These are phyloP conservation scores for Monosporozyma aquatica DNA, from an alignment of 805 yeast genomes.

Conservation along the genomic window DNA sequence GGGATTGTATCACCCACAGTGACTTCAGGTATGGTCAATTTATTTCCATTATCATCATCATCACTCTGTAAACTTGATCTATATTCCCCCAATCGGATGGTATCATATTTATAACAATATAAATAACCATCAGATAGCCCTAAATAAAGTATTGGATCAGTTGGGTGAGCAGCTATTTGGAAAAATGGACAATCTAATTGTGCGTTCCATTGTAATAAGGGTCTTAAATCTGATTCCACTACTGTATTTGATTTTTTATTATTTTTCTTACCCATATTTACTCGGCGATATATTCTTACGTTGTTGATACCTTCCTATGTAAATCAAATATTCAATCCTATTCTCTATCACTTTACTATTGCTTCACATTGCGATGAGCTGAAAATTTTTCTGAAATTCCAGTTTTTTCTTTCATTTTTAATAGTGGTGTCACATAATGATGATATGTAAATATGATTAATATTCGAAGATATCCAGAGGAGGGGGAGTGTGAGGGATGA, in stretches of 20 bases:
- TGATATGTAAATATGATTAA: too few relatives aligned
- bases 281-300: too few relatives aligned
- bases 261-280: conserved; percentile 7
- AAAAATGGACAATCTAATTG: conserved; percentile 44
- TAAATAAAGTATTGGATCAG: conserved; percentile 48
- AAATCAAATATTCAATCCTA: too few relatives aligned
- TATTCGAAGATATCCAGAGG: too few relatives aligned
- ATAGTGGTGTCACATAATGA: too few relatives aligned
- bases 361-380: conserved; percentile 3
- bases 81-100: background rate
- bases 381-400: background rate
- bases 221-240: conserved; percentile 15
- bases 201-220: conserved; percentile 10
- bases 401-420: background rate
- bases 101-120: conserved; percentile 48
- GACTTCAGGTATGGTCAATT: background rate
- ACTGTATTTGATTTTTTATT: conserved; percentile 14
- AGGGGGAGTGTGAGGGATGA: too few relatives aligned
- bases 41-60: background rate
- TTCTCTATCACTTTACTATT: too few relatives aligned
- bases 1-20: conserved; percentile 5
- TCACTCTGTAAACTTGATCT: too few relatives aligned
- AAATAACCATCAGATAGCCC: conserved; percentile 84
- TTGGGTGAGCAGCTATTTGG: conserved; percentile 70
- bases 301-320: too few relatives aligned